Evolutionary conservation across 495 filamentous ascomycete species (phyloP).

Genomic region (Bacidia rubella): DNA sequence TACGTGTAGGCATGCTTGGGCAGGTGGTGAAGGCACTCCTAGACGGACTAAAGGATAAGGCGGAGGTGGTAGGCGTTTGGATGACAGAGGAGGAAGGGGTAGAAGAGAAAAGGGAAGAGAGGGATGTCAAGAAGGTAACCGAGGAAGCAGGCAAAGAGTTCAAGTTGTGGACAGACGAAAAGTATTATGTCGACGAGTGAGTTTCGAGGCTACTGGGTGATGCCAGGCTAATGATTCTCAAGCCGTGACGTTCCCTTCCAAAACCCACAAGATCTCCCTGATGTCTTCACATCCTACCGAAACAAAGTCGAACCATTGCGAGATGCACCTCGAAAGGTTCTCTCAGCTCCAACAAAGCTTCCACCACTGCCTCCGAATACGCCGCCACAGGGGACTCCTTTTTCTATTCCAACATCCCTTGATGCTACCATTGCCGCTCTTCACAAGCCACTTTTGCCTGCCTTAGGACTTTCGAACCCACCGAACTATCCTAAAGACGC

Average conservation of each 20-base stretch:
- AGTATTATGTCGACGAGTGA: constrained; percentile 62
- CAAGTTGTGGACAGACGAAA: constrained; percentile 52
- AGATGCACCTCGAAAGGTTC: constrained; percentile 35
- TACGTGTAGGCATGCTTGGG: constrained; percentile 44
- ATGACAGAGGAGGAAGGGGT: constrained; percentile 50
- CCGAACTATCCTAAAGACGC: constrained; percentile 33
- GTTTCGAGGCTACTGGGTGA: constrained; percentile 7
- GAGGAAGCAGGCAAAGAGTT: constrained; percentile 36
- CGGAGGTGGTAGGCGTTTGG: constrained; percentile 48
- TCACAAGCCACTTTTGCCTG: constrained; percentile 35
- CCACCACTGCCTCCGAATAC: constrained; percentile 41
- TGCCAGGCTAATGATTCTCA: background rate
- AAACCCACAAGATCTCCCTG: constrained; percentile 39
- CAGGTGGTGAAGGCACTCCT: constrained; percentile 42
- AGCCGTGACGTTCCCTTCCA: constrained; percentile 44
- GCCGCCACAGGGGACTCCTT: constrained; percentile 42
- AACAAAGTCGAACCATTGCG: constrained; percentile 53
- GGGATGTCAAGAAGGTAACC: constrained; percentile 34
- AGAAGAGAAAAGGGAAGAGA: constrained; percentile 52
- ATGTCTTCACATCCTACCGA: constrained; percentile 55
- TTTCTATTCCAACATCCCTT: constrained; percentile 41
- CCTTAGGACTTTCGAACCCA: constrained; percentile 24
- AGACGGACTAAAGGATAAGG: constrained; percentile 27
- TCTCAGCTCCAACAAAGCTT: constrained; percentile 34
- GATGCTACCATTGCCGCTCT: constrained; percentile 37